Base-by-base conservation (phyloP, 805 yeast species). In the Hanseniaspora mollemarum region DNA sequence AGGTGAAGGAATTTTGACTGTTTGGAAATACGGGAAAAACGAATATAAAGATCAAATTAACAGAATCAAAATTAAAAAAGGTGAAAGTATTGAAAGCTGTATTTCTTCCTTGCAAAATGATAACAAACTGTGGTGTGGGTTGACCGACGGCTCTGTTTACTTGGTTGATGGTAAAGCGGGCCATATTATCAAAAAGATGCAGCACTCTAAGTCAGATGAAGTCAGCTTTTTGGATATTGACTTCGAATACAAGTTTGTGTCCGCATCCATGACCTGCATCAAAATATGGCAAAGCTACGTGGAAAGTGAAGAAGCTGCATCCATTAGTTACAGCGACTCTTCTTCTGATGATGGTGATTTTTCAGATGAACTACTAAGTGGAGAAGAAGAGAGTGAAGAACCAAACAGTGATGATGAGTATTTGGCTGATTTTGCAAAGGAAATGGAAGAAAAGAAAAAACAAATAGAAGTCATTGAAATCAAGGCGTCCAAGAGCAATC, bases 1-100 rank as follows among this genome's bases (percentile, higher is more conserved):
- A 82, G 87, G 94, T 15, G 92, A 83, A 60, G 97, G 97, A 3
- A 76, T 86, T 13, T 72, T 87, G 6, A 87, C 97, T 0, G 70
- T 83, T 13, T 90, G 98, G 98, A 78, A 77, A 57, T 79, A 82
- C 25, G 71, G 76, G 28, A 75, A 76, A 60, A 86, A 85, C 60
- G 75, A 75, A 39, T 73, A 79, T 54, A 71, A 69, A 53, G 96
- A 90, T 64, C 96, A 90, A 66, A 71, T 87, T 43, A 75, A 83
- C 12, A 70, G 97, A 53, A 75, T 90, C 18, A 78, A 78, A 55
- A 71, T 88, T 8, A 71, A 77, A 36, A 77, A 74, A 52, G 83
- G 74, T 41, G 84, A 82, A 32, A 81, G 90, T 18, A 75, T 87
- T 16, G 96, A 87, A 60, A 73, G 83, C 26, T 64, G 86, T 2